phyloP scores from a whole-genome alignment of 1,284 basidiomycete genomes.

The Ganoderma boninense region DNA sequence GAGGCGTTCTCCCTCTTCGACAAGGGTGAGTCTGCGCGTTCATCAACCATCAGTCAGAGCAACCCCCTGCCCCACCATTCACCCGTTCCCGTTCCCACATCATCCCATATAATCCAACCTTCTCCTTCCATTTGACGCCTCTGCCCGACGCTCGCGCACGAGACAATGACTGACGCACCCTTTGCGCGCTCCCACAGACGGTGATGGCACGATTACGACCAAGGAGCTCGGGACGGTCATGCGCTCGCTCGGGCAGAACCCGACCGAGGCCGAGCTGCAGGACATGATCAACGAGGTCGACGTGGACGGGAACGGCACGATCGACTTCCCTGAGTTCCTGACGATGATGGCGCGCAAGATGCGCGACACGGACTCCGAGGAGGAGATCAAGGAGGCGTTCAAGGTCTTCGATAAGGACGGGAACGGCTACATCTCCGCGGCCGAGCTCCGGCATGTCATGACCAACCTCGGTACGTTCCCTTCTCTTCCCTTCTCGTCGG shows the following conservation, averaged over 20 bases:
- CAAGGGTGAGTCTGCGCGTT: constrained; percentile 67
- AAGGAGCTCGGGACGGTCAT: constrained; percentile 97
- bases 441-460: constrained; percentile 92
- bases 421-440: constrained; percentile 83
- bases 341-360: constrained; percentile 98
- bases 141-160: constrained; percentile 29
- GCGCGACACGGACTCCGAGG: constrained; percentile 89
- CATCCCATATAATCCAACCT: neutral
- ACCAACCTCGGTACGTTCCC: constrained; percentile 81
- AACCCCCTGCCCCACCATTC: constrained; percentile 22
- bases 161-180: constrained; percentile 8
- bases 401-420: constrained; percentile 87
- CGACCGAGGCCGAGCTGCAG: constrained; percentile 93
- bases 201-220: constrained; percentile 97
- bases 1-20: constrained; percentile 96
- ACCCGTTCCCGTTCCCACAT: constrained; percentile 8
- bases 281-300: constrained; percentile 98
- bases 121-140: constrained; percentile 27
- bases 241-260: constrained; percentile 97
- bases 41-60: constrained; percentile 15
- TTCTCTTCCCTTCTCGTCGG: neutral
- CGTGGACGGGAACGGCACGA: constrained; percentile 84
- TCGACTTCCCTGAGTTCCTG: constrained; percentile 96
- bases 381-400: constrained; percentile 84
- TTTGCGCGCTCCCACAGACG: constrained; percentile 61